Percentiles rank a stretch among this genome's conserved stretches.
Conservation (phyloP, 1,139 yeast genomes). For the Protomyces arabidopsidicola region DNA sequence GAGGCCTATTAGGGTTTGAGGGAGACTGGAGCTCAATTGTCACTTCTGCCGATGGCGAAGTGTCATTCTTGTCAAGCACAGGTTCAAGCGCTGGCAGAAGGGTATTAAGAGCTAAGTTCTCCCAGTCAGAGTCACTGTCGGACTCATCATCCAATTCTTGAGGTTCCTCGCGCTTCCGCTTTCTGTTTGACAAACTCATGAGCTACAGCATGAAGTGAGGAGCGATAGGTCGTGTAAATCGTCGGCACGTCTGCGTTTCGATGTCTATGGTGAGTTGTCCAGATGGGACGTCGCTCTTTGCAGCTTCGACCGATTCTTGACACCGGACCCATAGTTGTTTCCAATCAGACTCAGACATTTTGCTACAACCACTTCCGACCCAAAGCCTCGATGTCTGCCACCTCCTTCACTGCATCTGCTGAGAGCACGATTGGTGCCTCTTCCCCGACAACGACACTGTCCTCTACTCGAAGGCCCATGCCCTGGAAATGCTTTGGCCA, state of each 20-base stretch:
- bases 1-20: background rate
- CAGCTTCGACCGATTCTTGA: no score
- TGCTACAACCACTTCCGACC: background rate
- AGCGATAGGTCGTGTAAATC: no score
- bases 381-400: conserved; percentile 60
- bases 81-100: background rate
- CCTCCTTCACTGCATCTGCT: conserved; percentile 77
- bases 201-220: no score
- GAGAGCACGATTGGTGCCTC: conserved; percentile 60
- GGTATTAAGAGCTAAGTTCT: background rate
- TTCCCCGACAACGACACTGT: conserved; percentile 74
- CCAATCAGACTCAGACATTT: background rate
- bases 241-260: no score
- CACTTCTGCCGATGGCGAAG: background rate
- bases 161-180: background rate
- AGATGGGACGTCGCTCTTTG: no score
- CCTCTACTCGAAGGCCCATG: conserved; percentile 92
- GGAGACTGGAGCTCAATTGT: background rate
- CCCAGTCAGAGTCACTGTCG: background rate
- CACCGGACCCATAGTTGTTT: background rate
- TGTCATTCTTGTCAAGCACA: background rate
- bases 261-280: no score
- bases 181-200: no score
- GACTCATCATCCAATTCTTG: background rate
- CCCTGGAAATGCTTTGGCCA: conserved; percentile 82